Percentiles rank a stretch among this genome's conserved stretches.
Evolutionary conservation across 306 rosid species (phyloP).

Genomic region (Abrus precatorius): DNA sequence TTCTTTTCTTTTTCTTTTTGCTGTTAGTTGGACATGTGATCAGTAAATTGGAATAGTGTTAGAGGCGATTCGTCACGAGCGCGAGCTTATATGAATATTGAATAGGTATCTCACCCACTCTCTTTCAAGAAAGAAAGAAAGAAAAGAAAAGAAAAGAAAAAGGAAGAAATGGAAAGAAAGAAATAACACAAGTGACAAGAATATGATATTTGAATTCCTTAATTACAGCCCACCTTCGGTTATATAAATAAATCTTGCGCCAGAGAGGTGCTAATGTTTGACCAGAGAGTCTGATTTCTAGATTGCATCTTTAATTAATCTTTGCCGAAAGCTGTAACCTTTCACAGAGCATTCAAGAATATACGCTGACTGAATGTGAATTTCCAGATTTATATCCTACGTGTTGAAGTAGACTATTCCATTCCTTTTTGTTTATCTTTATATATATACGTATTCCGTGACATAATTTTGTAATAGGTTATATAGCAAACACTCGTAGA

Average conservation of each 20-base stretch:
- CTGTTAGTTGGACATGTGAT: constrained; percentile 38
- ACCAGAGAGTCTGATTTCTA: constrained; percentile 35
- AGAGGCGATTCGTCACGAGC: constrained; percentile 33
- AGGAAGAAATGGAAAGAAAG: neutral
- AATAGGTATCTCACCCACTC: neutral
- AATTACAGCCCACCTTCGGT: neutral
- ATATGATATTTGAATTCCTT: neutral
- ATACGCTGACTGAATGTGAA: neutral
- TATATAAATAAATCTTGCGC: constrained; percentile 1
- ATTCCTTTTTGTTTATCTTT: neutral
- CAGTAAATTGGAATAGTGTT: constrained; percentile 2
- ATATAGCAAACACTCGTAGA: neutral
- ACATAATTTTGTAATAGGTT: neutral
- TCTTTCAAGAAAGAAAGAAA: neutral
- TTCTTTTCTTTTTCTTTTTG: neutral
- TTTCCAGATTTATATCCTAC: neutral
- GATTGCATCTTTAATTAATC: constrained; percentile 37
- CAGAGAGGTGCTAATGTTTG: constrained; percentile 40
- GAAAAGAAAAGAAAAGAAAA: neutral
- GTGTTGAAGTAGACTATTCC: constrained; percentile 20
- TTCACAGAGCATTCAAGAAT: constrained; percentile 12
- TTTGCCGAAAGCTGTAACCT: constrained; percentile 53
- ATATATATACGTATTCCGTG: neutral
- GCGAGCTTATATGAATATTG: constrained; percentile 10
- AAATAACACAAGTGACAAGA: neutral